Base-by-base conservation (phyloP, 176 grass and related monocot species). In the Bromus sterilis region DNA sequence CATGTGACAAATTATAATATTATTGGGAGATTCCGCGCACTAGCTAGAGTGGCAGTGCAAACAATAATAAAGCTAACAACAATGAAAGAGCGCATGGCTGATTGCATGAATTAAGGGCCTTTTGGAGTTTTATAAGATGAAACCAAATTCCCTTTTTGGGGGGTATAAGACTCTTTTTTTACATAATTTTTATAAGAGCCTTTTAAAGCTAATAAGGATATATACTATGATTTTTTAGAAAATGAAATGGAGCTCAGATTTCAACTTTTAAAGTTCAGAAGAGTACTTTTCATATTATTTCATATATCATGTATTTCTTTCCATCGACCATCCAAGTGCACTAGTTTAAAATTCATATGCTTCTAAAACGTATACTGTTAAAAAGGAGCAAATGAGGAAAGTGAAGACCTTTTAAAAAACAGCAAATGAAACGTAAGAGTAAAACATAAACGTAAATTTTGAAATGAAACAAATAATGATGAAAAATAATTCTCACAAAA, bases 1-100 rank as follows among this genome's bases (percentile, higher is more conserved):
- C 74, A 72, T 87, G 80, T 87, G 73, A 69, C 41, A 71, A n/a
- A 60, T 21, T 64, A 39, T 31, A 25, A 51, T 83, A 11, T 76
- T 33, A 7, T 53, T 28, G 24, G 12, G 66, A 83, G 58, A 78
- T 88, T 83, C 56, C 80, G 56, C 28, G 37, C 9, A 20, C 26
- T 73, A 53, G 70, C 29, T 28, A 73, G 70, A 20, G 42, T 21
- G 42, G 70, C 70, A 73, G 26, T 21, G 42, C 15, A 49, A 31
- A 30, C 16, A 73, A 42, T 31, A 72, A 72, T 15, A 72, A 48
- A 48, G 26, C 30, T 71, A 43, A 8, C 11, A 43, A 43, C 29
- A 23, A 43, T 70, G 66, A 70, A 15, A 69, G 10, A 30, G 7
- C 34, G 23, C 64, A 67, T 67, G 64, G 48, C 1, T 0, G 21